phyloP scores from a whole-genome alignment of 805 yeast genomes.

The Nakazawaea peltata region DNA sequence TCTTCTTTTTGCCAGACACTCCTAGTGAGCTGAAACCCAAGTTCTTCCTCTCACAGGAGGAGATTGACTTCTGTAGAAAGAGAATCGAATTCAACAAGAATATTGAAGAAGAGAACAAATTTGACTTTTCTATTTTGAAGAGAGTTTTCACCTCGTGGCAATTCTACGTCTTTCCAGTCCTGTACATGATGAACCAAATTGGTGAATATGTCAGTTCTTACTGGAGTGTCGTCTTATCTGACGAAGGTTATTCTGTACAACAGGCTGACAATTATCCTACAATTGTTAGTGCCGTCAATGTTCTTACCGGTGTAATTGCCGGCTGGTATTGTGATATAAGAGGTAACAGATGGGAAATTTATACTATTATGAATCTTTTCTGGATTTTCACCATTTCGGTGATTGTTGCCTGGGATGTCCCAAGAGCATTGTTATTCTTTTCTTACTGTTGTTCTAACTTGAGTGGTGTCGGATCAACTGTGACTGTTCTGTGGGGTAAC shows the following conservation, averaged over 20 bases:
- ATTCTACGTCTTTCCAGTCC: conserved; percentile 39
- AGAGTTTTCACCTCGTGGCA: conserved; percentile 48
- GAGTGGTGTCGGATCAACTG: conserved; percentile 30
- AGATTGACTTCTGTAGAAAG: conserved; percentile 30
- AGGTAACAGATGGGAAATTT: conserved; percentile 6
- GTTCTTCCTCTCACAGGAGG: conserved; percentile 31
- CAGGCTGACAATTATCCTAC: conserved; percentile 46
- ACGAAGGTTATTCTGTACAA: conserved; percentile 31
- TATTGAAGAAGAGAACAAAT: conserved; percentile 10
- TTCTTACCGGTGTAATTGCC: conserved; percentile 16
- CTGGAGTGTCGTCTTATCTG: conserved; percentile 38
- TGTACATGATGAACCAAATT: conserved; percentile 6
- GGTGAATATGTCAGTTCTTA: conserved; percentile 41
- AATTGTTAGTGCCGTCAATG: conserved; percentile 44
- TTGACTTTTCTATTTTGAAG: conserved; percentile 25
- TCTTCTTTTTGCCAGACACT: conserved; percentile 49
- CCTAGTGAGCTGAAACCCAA: conserved; percentile 19
- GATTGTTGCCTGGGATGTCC: conserved; percentile 33
- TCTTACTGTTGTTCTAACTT: conserved; percentile 38
- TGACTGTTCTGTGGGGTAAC: conserved; percentile 34
- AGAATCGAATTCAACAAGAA: conserved; percentile 30
- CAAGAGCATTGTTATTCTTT: conserved; percentile 31
- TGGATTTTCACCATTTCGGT: conserved; percentile 31
- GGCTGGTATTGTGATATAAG: conserved; percentile 8
- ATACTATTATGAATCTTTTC: conserved; percentile 4